Conservation (phyloP, 495 filamentous ascomycete species). For the Podospora bellae-mahoneyi region DNA sequence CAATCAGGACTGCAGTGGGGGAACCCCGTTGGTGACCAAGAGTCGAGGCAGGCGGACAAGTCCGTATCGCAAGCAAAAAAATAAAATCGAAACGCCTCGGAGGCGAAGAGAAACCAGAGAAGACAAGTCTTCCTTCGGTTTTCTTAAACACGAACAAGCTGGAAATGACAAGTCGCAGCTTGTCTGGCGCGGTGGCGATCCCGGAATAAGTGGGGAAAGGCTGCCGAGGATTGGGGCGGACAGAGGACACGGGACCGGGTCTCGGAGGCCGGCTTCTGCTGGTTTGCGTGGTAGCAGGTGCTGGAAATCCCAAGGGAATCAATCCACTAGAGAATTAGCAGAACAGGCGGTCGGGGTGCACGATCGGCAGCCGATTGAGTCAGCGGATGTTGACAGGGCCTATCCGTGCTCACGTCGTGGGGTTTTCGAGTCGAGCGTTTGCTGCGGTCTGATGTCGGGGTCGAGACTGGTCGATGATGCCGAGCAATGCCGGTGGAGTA, state of each 20-base stretch:
- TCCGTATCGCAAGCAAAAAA: slow-evolving; percentile 23
- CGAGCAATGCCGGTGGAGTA: slow-evolving; percentile 12
- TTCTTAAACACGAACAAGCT: slow-evolving; percentile 6
- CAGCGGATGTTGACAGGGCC: slow-evolving; percentile 11
- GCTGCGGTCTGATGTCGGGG: slow-evolving; percentile 3
- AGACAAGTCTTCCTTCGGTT: neutral
- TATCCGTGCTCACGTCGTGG: slow-evolving; percentile 13
- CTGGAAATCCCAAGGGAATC: slow-evolving; percentile 15
- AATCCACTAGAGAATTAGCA: neutral
- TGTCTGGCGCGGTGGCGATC: slow-evolving; percentile 18
- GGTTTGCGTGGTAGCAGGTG: slow-evolving; percentile 1
- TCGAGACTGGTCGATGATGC: slow-evolving; percentile 22
- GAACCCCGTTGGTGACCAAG: neutral
- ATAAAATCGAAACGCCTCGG: slow-evolving; percentile 9
- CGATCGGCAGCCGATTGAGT: slow-evolving; percentile 21
- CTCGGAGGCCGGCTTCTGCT: neutral
- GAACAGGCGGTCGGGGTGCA: neutral
- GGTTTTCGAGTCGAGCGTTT: slow-evolving; percentile 8
- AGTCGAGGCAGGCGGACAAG: slow-evolving; percentile 23
- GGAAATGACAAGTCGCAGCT: slow-evolving; percentile 9
- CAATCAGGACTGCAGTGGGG: slow-evolving; percentile 19
- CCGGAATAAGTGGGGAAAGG: slow-evolving; percentile 17
- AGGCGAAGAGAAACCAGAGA: neutral
- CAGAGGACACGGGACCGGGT: slow-evolving; percentile 5
- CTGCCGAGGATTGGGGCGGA: slow-evolving; percentile 12